These are phyloP conservation scores for Phlyctochytrium planicorne DNA, from an alignment of 192 early-diverging fungal species.

Conservation along the genomic window DNA sequence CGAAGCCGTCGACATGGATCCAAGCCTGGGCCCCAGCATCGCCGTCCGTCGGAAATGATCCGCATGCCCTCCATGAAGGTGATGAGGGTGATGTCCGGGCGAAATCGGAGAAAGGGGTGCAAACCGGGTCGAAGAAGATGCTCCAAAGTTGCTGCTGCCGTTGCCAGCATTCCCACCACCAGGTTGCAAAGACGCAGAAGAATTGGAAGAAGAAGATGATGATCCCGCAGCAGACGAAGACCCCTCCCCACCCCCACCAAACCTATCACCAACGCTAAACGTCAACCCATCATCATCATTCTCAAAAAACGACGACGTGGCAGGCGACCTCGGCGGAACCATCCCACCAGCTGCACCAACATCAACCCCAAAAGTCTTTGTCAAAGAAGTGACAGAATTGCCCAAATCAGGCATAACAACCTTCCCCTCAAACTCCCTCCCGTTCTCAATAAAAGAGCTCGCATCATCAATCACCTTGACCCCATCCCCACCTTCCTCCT, in stretches of 20 bases:
- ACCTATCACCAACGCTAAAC: constrained; percentile 7
- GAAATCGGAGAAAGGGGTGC: no score
- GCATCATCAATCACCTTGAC: constrained; percentile 19
- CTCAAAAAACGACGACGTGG: neutral
- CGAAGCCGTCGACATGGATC: neutral
- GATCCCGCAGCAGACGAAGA: no score
- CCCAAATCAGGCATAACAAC: neutral
- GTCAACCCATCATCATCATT: constrained; percentile 9
- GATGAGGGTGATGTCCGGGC: no score
- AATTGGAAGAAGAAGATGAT: no score
- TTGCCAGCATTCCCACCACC: no score
- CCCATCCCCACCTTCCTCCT: neutral
- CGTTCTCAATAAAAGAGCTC: constrained; percentile 26
- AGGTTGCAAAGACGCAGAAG: no score
- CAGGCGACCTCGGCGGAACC: neutral
- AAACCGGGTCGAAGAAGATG: no score
- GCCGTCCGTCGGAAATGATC: no score
- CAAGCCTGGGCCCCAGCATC: neutral
- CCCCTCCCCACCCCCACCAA: no score
- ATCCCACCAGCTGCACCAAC: neutral
- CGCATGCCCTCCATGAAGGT: no score
- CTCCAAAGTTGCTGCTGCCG: no score
- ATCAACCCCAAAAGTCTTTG: no score
- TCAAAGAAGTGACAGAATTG: constrained; percentile 4
- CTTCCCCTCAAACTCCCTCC: neutral